Percentiles rank a stretch among this genome's conserved stretches.
Conservation (phyloP, 306 rosid genomes). For the Oemleria cerasiformis region DNA sequence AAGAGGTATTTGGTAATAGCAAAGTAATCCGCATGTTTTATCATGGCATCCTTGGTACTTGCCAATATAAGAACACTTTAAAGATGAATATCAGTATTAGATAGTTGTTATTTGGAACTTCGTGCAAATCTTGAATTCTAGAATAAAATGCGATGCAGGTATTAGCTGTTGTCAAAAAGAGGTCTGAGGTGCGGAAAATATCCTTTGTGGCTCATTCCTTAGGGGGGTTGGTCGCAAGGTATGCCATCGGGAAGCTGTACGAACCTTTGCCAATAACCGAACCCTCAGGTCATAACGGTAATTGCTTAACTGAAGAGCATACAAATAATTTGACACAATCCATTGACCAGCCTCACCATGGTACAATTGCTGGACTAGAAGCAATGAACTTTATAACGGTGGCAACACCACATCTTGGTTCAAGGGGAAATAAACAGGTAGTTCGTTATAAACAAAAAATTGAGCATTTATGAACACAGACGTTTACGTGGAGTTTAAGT, state of each 20-base stretch:
- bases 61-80: not conserved
- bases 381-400: constrained; percentile 89
- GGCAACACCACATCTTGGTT: constrained; percentile 98
- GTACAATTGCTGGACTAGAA: constrained; percentile 79
- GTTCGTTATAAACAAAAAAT: not conserved
- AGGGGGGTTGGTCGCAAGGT: constrained; percentile 93
- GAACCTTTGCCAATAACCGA: constrained; percentile 38
- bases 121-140: not conserved
- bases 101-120: not conserved
- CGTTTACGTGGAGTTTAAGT: not conserved
- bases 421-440: constrained; percentile 85
- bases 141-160: constrained; percentile 48
- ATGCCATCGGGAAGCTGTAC: constrained; percentile 81
- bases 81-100: not conserved
- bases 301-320: constrained; percentile 36
- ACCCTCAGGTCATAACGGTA: constrained; percentile 27
- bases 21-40: constrained; percentile 14
- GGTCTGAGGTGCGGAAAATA: constrained; percentile 71
- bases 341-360: constrained; percentile 35
- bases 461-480: constrained; percentile 4
- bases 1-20: constrained; percentile 73
- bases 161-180: constrained; percentile 45
- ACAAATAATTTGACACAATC: constrained; percentile 34
- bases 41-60: constrained; percentile 1
- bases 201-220: constrained; percentile 97